Conservation (phyloP, 2,329 filamentous ascomycete genomes). For the Colletotrichum sp. region DNA sequence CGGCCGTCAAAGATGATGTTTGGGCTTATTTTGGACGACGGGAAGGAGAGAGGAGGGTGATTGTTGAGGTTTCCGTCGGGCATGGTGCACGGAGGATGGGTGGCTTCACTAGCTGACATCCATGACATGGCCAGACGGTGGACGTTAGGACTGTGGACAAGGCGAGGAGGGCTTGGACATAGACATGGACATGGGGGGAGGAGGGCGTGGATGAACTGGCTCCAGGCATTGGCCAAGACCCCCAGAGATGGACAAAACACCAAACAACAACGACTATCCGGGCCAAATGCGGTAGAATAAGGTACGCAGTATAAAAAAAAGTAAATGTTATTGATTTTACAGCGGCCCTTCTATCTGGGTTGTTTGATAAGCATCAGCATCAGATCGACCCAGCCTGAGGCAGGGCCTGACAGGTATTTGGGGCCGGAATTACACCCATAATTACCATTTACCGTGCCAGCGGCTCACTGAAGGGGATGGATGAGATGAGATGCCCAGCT, state of each 20-base stretch:
- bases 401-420: neutral
- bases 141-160: neutral
- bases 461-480: neutral
- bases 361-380: neutral
- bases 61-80: constrained; percentile 9
- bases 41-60: neutral
- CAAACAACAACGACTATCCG: neutral
- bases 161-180: neutral
- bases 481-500: neutral
- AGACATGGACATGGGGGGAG: neutral
- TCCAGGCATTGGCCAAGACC: constrained; percentile 1
- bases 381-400: neutral
- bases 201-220: constrained; percentile 1
- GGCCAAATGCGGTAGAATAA: neutral
- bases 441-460: neutral
- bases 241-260: neutral
- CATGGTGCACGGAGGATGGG: neutral
- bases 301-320: neutral
- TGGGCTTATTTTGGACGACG: constrained; percentile 18
- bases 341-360: neutral
- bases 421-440: neutral
- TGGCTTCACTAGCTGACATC: neutral
- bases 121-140: neutral
- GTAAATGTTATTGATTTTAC: neutral
- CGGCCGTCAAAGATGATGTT: constrained; percentile 3